Evolutionary conservation across 108 stramenopile genomes (phyloP), one percentile per base, ranked within the genome.

Genomic region (Heterococcus sp.): DNA sequence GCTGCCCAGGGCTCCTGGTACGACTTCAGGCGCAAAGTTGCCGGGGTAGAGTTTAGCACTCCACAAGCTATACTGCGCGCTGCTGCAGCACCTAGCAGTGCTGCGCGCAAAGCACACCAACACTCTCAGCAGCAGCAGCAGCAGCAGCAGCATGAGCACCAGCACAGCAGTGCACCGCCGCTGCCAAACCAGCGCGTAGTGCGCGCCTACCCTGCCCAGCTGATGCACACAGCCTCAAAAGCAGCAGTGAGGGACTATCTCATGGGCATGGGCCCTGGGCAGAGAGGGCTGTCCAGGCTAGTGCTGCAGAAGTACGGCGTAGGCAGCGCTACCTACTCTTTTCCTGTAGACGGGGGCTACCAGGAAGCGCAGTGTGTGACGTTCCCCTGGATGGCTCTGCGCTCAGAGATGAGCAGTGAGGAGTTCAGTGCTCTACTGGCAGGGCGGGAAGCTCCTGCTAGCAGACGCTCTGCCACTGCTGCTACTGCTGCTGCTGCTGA

Each of bases 371-470:
- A 91, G 68, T 93, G 92, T 70, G 89, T 95, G 35, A 94, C 94
- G 3, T 96, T 96, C 89, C 94, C 94, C 29, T 96, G 95, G 95
- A 85, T 95, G 63, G 88, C 94, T 88, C 85, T 83, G 27, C 87
- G 78, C 27, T 71, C 74, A 14, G 92, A 93, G 72, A 85, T 93
- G 11, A 69, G 66, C 34, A 74, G 75, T 32, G 89, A 91, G 76
- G 94, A 93, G 83, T 58, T 58, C 46, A 58, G 14, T 58, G 46
- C 8, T 14, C 46, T 58, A 21, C 46, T 58, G 46, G 46, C 46
- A 21, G 46, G 46, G 46, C 8, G 14, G 21, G 46, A 58, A 21
- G 46, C 71, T 26, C 21, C n/a, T 27, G 3, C 71, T 36, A 38
- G 33, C 32, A 14, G 3, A 14, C 67, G 8, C 14, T 32, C 5